Evolutionary conservation across 73 alveolate genomes (phyloP), one percentile per base, ranked within the genome.

Genomic region (Durusdinium trenchii): DNA sequence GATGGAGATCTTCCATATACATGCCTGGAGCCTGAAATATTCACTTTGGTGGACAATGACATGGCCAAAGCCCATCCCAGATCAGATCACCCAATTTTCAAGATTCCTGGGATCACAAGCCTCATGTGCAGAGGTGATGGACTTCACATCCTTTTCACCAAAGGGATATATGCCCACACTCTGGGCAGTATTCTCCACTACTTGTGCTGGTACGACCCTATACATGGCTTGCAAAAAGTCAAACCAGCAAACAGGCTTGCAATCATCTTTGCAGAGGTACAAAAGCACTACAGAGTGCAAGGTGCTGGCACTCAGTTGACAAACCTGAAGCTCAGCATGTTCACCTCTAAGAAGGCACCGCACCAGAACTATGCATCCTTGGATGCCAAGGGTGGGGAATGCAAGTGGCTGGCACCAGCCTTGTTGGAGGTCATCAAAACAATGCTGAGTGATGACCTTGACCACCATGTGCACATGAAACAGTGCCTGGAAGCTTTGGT

Each of bases 121-220:
- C 38, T 47, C 40, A 85, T 85, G 94, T 76, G 51, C 43, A n/a
- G 94, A 50, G 94, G 79, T 5, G 94, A 85, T 85, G 94, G 79
- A n/a, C 79, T 85, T 6, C 94, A 85, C 79, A 85, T 85, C 79
- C 52, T 54, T 3, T 85, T 85, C 78, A 32, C 42, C n/a, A 84
- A 84, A 26, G 94, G 94, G 3, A 6, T 84, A 14, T 54, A 52
- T 40, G 50, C 57, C 94, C 94, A 84, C 26, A 30, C 54, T 36
- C 42, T 84, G 57, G 94, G 94, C 1, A 28, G 52, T n/a, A n/a
- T 50, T 35, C 54, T 84, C 60, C 94, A 84, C 79, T 84, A 84
- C 54, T 16, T 84, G 52, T 84, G 94, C 94, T 84, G 94, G 94
- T 84, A 46, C 94, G 87, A 78, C 16, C 40, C 42, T 12, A 18